Evolutionary conservation across 108 stramenopile genomes (phyloP), one percentile per base, ranked within the genome.

Genomic region (Nitzschia sp.): DNA sequence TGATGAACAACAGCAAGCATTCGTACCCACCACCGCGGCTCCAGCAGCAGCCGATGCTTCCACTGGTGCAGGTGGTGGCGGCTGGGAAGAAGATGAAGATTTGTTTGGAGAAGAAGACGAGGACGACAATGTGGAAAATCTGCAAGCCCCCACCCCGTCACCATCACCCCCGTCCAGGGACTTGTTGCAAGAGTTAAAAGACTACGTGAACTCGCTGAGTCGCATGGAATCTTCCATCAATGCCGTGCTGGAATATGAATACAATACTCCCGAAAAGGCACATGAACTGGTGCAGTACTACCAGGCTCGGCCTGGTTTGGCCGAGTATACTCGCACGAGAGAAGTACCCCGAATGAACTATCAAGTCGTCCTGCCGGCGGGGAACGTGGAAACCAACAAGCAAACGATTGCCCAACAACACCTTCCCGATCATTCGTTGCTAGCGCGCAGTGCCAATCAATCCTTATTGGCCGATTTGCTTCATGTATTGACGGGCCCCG

Each of bases 271-370:
- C 13, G 80, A 84, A 51, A 85, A 88, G 34, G 87, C 87, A 3
- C 72, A 77, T 38, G 86, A 89, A 48, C 73, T 93, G 23, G 54
- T 83, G n/a, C 69, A 85, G 24, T 93, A 93, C 67, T 93, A 93
- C 68, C 54, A 55, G 1, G 70, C 71, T 35, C 87, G 89, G 11
- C 83, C 87, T 0, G 73, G 84, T 32, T 69, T 94, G 47, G 76
- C 75, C 33, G 85, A 94, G 26, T 94, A 91, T 77, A 94, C 93
- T 34, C 53, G 88, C 1, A 74, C 87, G 19, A 85, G 83, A 26
- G 93, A 94, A 76, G 46, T 94, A 15, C 78, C 71, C 26, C 80
- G 93, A n/a, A 94, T 94, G 93, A 66, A 88, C 51, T 94, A 94
- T 75, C 74, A 82, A 38, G 80, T 90, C 8, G 54, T 88, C 8